Base-by-base conservation (phyloP, 352 stramenopile species). In the Pythium utonaiense region DNA sequence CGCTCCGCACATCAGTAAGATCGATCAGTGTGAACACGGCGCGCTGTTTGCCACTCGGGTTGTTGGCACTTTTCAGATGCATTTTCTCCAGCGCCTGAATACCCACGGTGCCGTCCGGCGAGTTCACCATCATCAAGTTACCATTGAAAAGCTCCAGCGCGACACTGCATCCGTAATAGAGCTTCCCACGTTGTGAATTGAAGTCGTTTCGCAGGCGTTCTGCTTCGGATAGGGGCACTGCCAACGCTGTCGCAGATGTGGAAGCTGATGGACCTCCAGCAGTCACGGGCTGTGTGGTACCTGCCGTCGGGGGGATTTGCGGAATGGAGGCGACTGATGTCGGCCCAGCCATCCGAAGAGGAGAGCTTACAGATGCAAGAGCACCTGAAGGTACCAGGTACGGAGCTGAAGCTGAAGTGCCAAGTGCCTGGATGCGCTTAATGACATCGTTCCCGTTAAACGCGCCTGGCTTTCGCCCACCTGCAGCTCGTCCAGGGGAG, bases 111-210 rank as follows among this genome's bases (percentile, higher is more conserved):
- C 80, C 78, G 44, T 90, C 82, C 1, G 80, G 78, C 40, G 72
- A 78, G 21, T 67, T 67, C 16, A 90, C 75, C 74, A 86, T 87
- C 73, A 90, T 76, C 27, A 90, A 41, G n/a, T 90, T 67, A 3
- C 80, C 80, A 56, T 90, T 90, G 68, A 88, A 90, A 36, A 88
- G 64, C 69, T 90, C 78, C 7, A 90, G 58, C 8, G 80, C 80
- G 34, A 90, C 73, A 42, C 77, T 88, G 44, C 76, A 90, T 47
- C 80, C 80, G 36, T 83, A 90, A 14, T 83, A 90, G 1, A 90
- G 62, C 52, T 77, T 59, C 10, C 75, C 77, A 6, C 62, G 55
- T 65, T 90, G 80, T 10, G 80, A 84, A 58, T 87, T 88, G 53
- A 90, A 88, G 57, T 80, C 80, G 57, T 88, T 88, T n/a, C 71